Base-by-base conservation (phyloP, 2,329 filamentous ascomycete species). In the Dothiorella sarmentorum region DNA sequence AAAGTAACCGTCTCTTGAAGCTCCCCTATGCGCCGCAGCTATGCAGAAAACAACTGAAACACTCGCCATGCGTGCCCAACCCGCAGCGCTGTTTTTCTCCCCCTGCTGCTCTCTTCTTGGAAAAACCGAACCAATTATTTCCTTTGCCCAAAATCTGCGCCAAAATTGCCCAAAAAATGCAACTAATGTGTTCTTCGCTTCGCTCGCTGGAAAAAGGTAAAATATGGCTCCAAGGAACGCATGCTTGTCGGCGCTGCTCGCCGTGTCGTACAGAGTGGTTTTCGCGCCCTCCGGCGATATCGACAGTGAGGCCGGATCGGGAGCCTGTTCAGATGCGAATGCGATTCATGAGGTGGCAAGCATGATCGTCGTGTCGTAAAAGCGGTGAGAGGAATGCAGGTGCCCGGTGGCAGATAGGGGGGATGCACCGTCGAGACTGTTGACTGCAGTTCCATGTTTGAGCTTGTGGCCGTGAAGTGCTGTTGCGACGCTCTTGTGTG, bases 1-100 rank as follows among this genome's bases (percentile, higher is more conserved):
- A 37, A 18, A 51, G 20, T 38, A 51, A 37, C 22, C 47, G 33
- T 24, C 47, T 38, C 27, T 31, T 20, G 15, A 20, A 38, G 47
- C 47, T 38, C 47, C 47, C 47, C n/a, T 42, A 42, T 31, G 51
- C 51, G 51, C 51, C 51, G 51, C 51, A 55, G 51, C 51, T 55
- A 55, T 55, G 51, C 51, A 55, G 11, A 55, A 55, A 55, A 49
- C 15, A 33, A 40, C 35, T 31, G 33, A 55, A 55, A 42, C 51
- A 55, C 37, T 33, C 51, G 35, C 35, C 24, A 27, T 24, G 51
- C 51, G 24, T 55, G 51, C 38, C 51, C 38, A 33, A 40, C 51
- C 51, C 22, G 22, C 51, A 17, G n/a, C 29, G 26, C 44, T 22
- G 7, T 49, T 55, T 43, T 31, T 37, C 31, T 33, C 24, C 9